Base-by-base conservation (phyloP, 192 early-diverging fungal species). In the Gamsiella multidivaricata region DNA sequence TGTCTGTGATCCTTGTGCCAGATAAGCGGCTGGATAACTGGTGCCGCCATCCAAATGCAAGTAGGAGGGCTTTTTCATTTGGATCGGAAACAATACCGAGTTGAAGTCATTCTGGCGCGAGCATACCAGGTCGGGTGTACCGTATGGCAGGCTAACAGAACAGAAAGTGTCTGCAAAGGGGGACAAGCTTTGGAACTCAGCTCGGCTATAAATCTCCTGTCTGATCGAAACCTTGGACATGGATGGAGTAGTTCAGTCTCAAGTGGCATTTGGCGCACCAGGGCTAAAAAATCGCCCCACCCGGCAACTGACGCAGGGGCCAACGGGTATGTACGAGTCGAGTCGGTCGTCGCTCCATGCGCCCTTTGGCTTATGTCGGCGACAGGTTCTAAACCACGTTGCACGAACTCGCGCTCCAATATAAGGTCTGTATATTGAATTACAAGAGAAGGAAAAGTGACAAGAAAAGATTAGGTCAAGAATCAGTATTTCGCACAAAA, bases 71-170 rank as follows among this genome's bases (percentile, higher is more conserved):
- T 11, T 42, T 34, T 61, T 61, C 1, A 61, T 49, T 33, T 61
- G 28, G n/a, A 61, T 61, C 15, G 59, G 59, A 22, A 61, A 47
- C 7, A 61, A 20, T 2, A 18, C 25, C 32, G 26, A 2, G 6
- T 22, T 5, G 22, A 28, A 28, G 25, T 37, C 17, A 47, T 37
- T 31, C 26, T 37, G 26, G 25, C 18, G 3, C 26, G 20, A 10
- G 31, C 58, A 61, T 22, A 61, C 25, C 61, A 62, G 22, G 29
- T 62, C 61, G 2, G 61, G 61, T 1, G 15, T 25, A 10, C 61
- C 61, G 31, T 52, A 51, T 9, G 9, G 3, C 32, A 49, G n/a
- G 20, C 32, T 20, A 51, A 20, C n/a, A 62, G 41, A 25, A 11
- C 14, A 10, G 14, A 17, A 20, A n/a, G 61, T 52, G 6, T 37